Evolutionary conservation across 202 grass and related monocot species (phyloP).

Genomic region (Elaeis oleifera): DNA sequence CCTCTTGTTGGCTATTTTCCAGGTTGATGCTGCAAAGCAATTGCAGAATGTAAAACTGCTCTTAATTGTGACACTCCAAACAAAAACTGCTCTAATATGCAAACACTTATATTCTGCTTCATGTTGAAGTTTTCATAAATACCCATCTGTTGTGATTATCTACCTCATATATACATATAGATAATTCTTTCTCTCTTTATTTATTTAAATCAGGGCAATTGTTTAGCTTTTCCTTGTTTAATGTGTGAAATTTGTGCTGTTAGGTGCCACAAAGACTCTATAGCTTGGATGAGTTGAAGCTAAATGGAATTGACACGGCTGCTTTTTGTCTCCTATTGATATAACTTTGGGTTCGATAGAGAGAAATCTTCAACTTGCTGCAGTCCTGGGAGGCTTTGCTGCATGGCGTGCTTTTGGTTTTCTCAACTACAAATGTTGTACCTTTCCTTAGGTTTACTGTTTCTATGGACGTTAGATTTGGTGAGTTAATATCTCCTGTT

Average conservation of each 20-base stretch:
- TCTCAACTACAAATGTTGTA: slow-evolving; percentile 65
- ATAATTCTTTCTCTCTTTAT: not conserved
- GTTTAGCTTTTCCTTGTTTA: not conserved
- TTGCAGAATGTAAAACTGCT: too few relatives aligned
- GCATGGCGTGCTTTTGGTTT: slow-evolving; percentile 37
- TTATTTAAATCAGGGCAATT: not conserved
- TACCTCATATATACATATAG: not conserved
- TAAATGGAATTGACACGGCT: slow-evolving; percentile 80
- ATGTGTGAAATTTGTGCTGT: slow-evolving; percentile 16
- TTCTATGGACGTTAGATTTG: slow-evolving; percentile 76
- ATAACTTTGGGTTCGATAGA: slow-evolving; percentile 71
- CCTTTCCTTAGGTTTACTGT: slow-evolving; percentile 50
- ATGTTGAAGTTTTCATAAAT: too few relatives aligned
- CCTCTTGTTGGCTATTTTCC: too few relatives aligned
- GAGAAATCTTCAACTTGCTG: slow-evolving; percentile 74
- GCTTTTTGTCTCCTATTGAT: slow-evolving; percentile 57
- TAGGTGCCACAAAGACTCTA: slow-evolving; percentile 85
- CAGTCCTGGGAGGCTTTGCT: slow-evolving; percentile 47
- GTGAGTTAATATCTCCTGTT: slow-evolving; percentile 40
- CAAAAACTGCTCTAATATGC: too few relatives aligned
- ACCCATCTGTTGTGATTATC: not conserved
- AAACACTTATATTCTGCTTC: too few relatives aligned
- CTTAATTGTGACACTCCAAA: too few relatives aligned
- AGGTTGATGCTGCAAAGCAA: too few relatives aligned
- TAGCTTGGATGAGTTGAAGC: slow-evolving; percentile 84